Conservation (phyloP, 306 rosid genomes). For the Datisca glomerata region DNA sequence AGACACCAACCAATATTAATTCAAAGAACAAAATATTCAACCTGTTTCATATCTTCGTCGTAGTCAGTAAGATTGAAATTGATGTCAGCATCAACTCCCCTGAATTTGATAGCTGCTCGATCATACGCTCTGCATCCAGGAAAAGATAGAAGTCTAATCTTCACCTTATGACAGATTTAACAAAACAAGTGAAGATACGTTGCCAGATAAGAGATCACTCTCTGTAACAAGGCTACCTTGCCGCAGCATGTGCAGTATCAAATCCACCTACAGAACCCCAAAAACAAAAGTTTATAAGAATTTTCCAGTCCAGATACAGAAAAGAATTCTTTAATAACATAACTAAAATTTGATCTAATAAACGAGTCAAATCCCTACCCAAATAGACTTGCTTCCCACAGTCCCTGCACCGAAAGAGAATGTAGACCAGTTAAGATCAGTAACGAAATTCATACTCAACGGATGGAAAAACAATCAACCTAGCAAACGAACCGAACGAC, state of each 20-base stretch:
- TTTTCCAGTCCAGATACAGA: slow-evolving; percentile 9
- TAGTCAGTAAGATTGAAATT: slow-evolving; percentile 83
- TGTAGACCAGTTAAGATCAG: too few species aligned
- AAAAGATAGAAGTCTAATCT: slow-evolving; percentile 7
- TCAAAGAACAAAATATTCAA: slow-evolving; percentile 16
- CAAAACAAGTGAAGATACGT: neutral
- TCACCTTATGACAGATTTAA: neutral
- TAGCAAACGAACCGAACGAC: too few species aligned
- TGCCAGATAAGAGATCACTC: neutral
- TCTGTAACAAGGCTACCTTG: slow-evolving; percentile 42
- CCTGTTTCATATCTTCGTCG: slow-evolving; percentile 94
- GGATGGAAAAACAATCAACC: slow-evolving; percentile 5
- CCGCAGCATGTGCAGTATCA: slow-evolving; percentile 98
- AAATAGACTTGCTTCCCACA: slow-evolving; percentile 97
- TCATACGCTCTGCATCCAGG: slow-evolving; percentile 73
- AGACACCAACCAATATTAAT: slow-evolving; percentile 1
- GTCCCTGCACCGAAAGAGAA: slow-evolving; percentile 54
- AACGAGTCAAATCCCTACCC: slow-evolving; percentile 43
- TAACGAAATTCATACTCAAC: too few species aligned
- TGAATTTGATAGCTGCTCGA: slow-evolving; percentile 95
- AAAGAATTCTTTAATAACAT: slow-evolving; percentile 1
- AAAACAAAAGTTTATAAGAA: slow-evolving; percentile 14
- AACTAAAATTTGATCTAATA: slow-evolving; percentile 13
- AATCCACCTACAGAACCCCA: slow-evolving; percentile 70
- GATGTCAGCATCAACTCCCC: slow-evolving; percentile 98